Evolutionary conservation across 2,329 filamentous ascomycete species (phyloP), one percentile per base, ranked within the genome.

Genomic region (Pezicula carpinea): DNA sequence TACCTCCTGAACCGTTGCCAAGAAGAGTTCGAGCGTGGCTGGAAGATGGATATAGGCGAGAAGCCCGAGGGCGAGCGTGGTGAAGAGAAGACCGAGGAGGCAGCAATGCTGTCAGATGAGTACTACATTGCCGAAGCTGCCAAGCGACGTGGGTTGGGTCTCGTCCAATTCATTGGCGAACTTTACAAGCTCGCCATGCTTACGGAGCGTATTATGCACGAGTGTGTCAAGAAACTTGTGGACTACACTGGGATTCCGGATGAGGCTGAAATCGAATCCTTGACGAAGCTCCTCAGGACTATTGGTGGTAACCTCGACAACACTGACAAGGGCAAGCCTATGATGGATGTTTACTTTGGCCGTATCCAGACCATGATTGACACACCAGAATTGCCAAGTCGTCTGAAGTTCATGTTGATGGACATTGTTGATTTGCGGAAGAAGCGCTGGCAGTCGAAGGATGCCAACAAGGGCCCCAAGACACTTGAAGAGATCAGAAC

Each of bases 151-250:
- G 93, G 93, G 72, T 87, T 99, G 55, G 93, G 93, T 84, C 81
- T 99, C 18, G 92, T 99, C 54, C 92, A 96, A 71, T 99, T 99
- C 73, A 99, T 99, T 64, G 93, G 93, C 74, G 93, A 99, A 72
- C 82, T 99, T 39, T 99, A 95, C 82, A 99, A 97, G 77, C 83
- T 99, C 51, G 85, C 87, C 66, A 99, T 99, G 93, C 80, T 99
- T 68, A 99, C 93, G 52, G 89, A 96, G 69, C 88, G 92, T 67
- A 99, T 99, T 71, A 99, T 99, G 93, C 92, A 99, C 74, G 89
- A 96, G 70, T 99, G 93, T 79, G 90, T 99, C 22, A 85, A 90
- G 73, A 96, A 95, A 71, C 80, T 99, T 54, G 88, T 99, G 57
- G 92, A 99, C 71, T 97, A 95, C 69, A 86, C 92, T 63, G 90